phyloP scores from a whole-genome alignment of 768 basidiomycete species.

The Austroboletus eburneus region DNA sequence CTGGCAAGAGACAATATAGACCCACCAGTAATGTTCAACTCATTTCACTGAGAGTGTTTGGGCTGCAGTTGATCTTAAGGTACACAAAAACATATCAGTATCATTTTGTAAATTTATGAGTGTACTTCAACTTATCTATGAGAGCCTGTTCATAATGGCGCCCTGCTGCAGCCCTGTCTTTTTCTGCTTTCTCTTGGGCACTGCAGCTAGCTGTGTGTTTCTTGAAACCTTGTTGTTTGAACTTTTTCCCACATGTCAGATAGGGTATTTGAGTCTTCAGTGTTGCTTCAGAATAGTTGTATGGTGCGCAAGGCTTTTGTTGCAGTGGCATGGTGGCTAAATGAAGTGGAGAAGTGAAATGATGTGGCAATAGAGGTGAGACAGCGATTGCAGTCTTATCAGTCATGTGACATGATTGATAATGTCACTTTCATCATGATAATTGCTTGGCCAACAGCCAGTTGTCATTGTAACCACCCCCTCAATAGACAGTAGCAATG shows the following conservation, averaged over 20 bases:
- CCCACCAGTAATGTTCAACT: background rate
- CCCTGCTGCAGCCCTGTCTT: background rate
- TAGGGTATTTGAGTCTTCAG: background rate
- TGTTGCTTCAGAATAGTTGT: background rate
- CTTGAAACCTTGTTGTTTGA: background rate
- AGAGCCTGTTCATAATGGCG: background rate
- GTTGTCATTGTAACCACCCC: background rate
- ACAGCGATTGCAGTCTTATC: background rate
- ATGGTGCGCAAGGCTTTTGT: background rate
- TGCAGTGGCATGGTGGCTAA: background rate
- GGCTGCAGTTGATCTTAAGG: background rate
- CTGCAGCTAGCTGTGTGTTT: background rate
- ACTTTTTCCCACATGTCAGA: background rate
- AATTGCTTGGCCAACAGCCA: background rate
- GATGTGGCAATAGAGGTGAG: background rate
- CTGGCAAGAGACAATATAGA: background rate
- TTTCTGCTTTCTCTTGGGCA: background rate
- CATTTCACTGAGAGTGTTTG: background rate
- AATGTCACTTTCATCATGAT: background rate
- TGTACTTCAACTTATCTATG: background rate
- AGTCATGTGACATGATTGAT: background rate
- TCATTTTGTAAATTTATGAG: background rate
- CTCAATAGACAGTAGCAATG: too few relatives aligned
- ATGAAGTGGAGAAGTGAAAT: background rate
- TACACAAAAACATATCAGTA: background rate